phyloP scores from a whole-genome alignment of 129 eudicot genomes.

The Saposhnikovia divaricata region DNA sequence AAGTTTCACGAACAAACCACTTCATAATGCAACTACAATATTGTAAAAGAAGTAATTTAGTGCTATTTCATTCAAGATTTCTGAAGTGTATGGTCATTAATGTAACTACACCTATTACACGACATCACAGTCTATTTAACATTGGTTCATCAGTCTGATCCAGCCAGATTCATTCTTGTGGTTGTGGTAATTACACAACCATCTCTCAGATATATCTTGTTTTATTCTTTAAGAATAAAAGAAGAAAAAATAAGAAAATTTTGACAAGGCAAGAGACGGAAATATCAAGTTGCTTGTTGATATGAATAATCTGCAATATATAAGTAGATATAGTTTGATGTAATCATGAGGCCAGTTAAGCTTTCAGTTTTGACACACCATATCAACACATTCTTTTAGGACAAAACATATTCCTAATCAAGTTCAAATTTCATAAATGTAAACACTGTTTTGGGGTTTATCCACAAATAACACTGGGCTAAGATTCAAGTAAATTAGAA shows the following conservation, averaged over 20 bases:
- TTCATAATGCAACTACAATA: not conserved
- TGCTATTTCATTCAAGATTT: not conserved
- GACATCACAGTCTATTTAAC: not conserved
- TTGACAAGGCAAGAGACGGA: not conserved
- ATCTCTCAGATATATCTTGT: not conserved
- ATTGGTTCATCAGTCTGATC: not conserved
- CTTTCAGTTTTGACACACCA: not conserved
- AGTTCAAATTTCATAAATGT: not conserved
- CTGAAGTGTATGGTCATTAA: not conserved
- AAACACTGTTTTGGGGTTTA: not conserved
- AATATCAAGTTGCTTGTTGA: not conserved
- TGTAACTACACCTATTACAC: not conserved
- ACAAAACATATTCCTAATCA: not conserved
- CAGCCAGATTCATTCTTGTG: not conserved
- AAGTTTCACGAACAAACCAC: not conserved
- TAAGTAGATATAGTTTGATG: not conserved
- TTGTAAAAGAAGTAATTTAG: not conserved
- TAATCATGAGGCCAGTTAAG: not conserved
- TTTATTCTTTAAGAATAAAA: not conserved
- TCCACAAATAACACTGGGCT: not conserved
- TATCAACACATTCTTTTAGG: not conserved
- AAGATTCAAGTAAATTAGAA: not conserved
- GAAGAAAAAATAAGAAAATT: not conserved
- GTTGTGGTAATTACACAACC: not conserved
- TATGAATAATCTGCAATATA: not conserved